A percentile compares a stretch with the other conserved stretches of the same genome.
phyloP scores from a whole-genome alignment of 345 rosid genomes.

The Excoecaria agallocha region DNA sequence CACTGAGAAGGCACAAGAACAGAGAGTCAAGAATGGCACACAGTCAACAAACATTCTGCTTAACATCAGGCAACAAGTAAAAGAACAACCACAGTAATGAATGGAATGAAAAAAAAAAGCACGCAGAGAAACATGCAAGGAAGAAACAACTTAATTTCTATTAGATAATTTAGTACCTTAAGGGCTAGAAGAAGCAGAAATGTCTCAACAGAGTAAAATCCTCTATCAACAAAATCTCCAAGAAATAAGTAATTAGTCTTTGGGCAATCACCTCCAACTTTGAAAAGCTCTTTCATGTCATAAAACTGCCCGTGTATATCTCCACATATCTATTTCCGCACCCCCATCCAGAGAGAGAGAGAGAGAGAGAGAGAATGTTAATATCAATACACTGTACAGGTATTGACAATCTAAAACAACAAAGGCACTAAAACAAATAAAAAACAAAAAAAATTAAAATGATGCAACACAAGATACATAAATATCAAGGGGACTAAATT shows the following conservation, averaged over 20 bases:
- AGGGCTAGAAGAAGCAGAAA: slow-evolving; percentile 89
- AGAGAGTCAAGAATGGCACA: neutral
- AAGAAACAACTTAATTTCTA: neutral
- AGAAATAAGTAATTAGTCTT: slow-evolving; percentile 94
- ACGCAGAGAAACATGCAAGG: neutral
- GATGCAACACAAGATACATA: neutral
- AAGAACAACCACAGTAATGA: slow-evolving; percentile 2
- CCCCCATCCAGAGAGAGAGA: neutral
- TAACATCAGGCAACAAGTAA: neutral
- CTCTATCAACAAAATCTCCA: slow-evolving; percentile 98
- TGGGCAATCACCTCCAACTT: slow-evolving; percentile 94
- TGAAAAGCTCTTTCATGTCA: slow-evolving; percentile 98
- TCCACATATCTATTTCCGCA: slow-evolving; percentile 67
- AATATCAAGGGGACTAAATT: neutral
- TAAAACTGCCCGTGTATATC: slow-evolving; percentile 98
- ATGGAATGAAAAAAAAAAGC: neutral
- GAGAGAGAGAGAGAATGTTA: slow-evolving; percentile 1
- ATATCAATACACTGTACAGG: neutral
- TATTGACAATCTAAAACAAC: neutral
- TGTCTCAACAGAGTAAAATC: slow-evolving; percentile 94
- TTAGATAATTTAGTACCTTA: slow-evolving; percentile 48
- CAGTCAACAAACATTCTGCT: neutral
- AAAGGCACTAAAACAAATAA: neutral
- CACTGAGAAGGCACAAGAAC: neutral
- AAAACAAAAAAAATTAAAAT: neutral